Base-by-base conservation (phyloP, 2,329 filamentous ascomycete genomes). In the Colletotrichum tamarilloi region DNA sequence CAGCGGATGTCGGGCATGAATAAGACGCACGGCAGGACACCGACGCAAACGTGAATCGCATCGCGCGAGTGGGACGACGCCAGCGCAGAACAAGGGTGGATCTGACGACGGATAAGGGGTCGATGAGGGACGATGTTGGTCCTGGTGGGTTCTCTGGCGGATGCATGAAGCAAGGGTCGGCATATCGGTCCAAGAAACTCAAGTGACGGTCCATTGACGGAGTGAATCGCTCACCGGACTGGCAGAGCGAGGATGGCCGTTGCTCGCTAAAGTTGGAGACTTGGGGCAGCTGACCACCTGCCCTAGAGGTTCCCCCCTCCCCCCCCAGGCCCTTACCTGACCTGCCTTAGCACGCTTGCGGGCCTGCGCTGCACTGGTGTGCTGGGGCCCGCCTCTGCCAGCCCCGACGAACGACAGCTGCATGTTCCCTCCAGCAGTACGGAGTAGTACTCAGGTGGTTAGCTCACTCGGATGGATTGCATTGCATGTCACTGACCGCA, bases 401-500 rank as follows among this genome's bases (percentile, higher is more conserved):
- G 16, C 35, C 26, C 35, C 38, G 38, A 46, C 16, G 58, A 62
- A 30, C 24, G 38, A 52, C 38, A 62, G 28, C 28, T 64, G 9
- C 62, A 46, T 30, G 52, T 28, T 35, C n/a, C 19, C 24, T 14
- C 12, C 59, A 42, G 12, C 35, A 16, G 35, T 24, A 24, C 24
- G 24, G 24, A 24, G 24, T 42, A 42, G 14, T 38, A 7, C 16
- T 6, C 38, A 42, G 38, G 14, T 42, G 38, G 46, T 49, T 56
- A 52, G n/a, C 24, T 42, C 52, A 55, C 46, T 53, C 49, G 59
- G 53, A 65, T 52, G 59, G 57, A 68, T 58, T 58, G 42, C 19
- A 26, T 49, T 42, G 66, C 55, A 70, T 63, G 67, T 65, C 62
- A 60, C 59, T 65, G 52, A 71, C 71, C 71, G 71, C 67, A 73